Evolutionary conservation across 306 rosid genomes (phyloP).

Genomic region (Prunus dulcis): DNA sequence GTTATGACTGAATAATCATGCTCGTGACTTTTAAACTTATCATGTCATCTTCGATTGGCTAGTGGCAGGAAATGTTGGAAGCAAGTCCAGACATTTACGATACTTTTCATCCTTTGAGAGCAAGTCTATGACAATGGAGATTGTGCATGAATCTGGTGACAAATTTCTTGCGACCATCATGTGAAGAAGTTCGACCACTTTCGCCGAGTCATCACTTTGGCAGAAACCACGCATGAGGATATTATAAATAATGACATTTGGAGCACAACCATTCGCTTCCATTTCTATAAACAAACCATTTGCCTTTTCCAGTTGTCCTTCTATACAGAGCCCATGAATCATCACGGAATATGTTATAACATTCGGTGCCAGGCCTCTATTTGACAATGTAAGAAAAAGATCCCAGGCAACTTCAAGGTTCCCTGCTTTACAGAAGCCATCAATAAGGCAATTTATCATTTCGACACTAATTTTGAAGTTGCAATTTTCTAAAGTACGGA

Average conservation of each 20-base stretch:
- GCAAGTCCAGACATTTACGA: constrained; percentile 31
- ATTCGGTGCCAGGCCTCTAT: constrained; percentile 23
- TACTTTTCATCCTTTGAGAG: constrained; percentile 33
- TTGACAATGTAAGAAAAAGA: constrained; percentile 24
- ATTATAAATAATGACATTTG: constrained; percentile 30
- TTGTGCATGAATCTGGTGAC: constrained; percentile 33
- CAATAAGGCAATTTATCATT: constrained; percentile 20
- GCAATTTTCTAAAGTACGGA: constrained; percentile 22
- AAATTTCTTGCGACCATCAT: constrained; percentile 32
- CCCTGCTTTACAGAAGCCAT: constrained; percentile 32
- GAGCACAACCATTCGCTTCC: constrained; percentile 43
- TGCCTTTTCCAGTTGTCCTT: constrained; percentile 37
- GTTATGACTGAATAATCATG: neutral
- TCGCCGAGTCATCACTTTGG: constrained; percentile 24
- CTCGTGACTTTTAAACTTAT: neutral
- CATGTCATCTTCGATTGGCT: constrained; percentile 1
- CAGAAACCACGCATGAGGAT: constrained; percentile 39
- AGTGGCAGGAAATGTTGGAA: constrained; percentile 35
- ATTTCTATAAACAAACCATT: constrained; percentile 34
- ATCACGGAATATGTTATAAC: constrained; percentile 34
- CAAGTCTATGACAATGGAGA: constrained; percentile 31
- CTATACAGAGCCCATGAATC: constrained; percentile 44
- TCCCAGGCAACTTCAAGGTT: constrained; percentile 37
- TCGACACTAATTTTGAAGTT: constrained; percentile 16
- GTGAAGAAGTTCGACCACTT: constrained; percentile 49